Conservation (phyloP, 2,329 filamentous ascomycete genomes). For the Trichoderma lentiforme region DNA sequence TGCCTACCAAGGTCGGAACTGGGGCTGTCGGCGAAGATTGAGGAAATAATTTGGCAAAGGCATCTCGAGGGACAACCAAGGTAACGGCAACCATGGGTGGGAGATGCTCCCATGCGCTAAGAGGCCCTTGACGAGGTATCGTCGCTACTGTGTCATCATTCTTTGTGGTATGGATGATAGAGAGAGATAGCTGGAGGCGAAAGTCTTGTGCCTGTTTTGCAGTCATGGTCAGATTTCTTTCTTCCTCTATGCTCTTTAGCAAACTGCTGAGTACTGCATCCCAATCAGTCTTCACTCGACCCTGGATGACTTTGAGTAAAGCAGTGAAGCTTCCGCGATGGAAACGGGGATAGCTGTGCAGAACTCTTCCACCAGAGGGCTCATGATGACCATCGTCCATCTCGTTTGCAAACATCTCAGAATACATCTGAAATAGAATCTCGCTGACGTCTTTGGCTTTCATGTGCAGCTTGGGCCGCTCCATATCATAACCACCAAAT, state of each 20-base stretch:
- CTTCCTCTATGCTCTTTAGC: slow-evolving; percentile 30
- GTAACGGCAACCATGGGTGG: slow-evolving; percentile 38
- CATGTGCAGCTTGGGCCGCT: slow-evolving; percentile 30
- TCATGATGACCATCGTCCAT: not conserved
- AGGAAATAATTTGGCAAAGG: slow-evolving; percentile 29
- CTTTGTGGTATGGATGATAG: slow-evolving; percentile 22
- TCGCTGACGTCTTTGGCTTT: slow-evolving; percentile 37
- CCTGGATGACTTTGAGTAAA: slow-evolving; percentile 37
- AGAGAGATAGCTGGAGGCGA: slow-evolving; percentile 34
- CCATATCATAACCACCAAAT: slow-evolving; percentile 26
- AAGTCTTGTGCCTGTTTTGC: slow-evolving; percentile 37
- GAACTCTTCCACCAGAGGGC: not conserved
- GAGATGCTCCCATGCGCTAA: slow-evolving; percentile 37
- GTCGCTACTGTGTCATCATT: slow-evolving; percentile 21
- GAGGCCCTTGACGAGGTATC: slow-evolving; percentile 25
- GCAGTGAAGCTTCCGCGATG: slow-evolving; percentile 40
- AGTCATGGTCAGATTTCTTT: slow-evolving; percentile 30
- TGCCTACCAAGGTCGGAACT: slow-evolving; percentile 32
- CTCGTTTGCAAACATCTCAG: slow-evolving; percentile 42
- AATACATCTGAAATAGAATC: slow-evolving; percentile 42
- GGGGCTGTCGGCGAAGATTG: slow-evolving; percentile 15
- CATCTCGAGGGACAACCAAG: slow-evolving; percentile 32
- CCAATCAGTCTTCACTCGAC: slow-evolving; percentile 36
- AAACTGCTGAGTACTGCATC: slow-evolving; percentile 29
- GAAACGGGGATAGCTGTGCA: slow-evolving; percentile 29